Evolutionary conservation across 2,329 filamentous ascomycete species (phyloP).

Genomic region (Alternaria arbusti): DNA sequence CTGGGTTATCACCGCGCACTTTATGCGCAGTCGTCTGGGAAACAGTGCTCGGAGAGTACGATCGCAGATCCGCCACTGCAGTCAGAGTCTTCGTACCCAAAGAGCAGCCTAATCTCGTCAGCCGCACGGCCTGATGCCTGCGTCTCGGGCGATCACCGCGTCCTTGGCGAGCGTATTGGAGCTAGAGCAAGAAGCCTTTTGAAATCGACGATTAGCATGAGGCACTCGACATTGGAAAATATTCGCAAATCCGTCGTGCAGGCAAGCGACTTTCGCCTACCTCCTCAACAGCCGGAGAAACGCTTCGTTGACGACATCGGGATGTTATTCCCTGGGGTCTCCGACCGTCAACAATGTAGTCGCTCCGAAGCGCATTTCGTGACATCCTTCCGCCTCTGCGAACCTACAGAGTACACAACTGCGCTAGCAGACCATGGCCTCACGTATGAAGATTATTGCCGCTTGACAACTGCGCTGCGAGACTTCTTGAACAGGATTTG

Average conservation of each 20-base stretch:
- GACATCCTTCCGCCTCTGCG: slow-evolving; percentile 30
- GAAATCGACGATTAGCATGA: slow-evolving; percentile 12
- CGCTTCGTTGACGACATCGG: slow-evolving; percentile 36
- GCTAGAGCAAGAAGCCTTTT: slow-evolving; percentile 14
- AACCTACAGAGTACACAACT: slow-evolving; percentile 36
- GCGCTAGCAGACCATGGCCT: slow-evolving; percentile 34
- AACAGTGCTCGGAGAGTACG: not conserved
- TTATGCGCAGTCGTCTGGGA: not conserved
- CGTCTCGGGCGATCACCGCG: slow-evolving; percentile 8
- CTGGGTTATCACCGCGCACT: not conserved
- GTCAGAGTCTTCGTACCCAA: not conserved
- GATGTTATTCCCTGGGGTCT: slow-evolving; percentile 33
- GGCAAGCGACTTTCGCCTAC: slow-evolving; percentile 19
- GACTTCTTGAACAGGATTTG: slow-evolving; percentile 16
- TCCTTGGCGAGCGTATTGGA: not conserved
- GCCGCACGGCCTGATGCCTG: slow-evolving; percentile 15
- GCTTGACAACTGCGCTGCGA: slow-evolving; percentile 19
- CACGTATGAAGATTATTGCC: slow-evolving; percentile 28
- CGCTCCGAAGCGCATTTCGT: slow-evolving; percentile 28
- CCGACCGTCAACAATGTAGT: slow-evolving; percentile 22
- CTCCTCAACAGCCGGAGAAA: slow-evolving; percentile 29
- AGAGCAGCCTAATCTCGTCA: slow-evolving; percentile 8
- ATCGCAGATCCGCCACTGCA: not conserved
- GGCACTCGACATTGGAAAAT: not conserved
- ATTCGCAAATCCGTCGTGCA: slow-evolving; percentile 1